Evolutionary conservation across 2,329 filamentous ascomycete species (phyloP).

Genomic region (Sporothrix globosa): DNA sequence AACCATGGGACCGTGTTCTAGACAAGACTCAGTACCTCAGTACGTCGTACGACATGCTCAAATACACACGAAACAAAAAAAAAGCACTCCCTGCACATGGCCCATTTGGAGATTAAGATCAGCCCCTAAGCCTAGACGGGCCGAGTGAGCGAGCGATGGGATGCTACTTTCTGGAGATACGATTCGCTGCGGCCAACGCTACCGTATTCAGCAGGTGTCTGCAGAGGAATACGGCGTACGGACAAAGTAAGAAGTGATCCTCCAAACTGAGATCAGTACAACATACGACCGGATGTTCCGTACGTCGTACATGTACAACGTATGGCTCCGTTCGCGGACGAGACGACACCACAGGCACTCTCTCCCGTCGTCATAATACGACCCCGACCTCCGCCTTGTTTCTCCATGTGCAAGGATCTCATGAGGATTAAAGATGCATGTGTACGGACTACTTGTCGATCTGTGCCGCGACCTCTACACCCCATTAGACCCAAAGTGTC

Average conservation of each 20-base stretch:
- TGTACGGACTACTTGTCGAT: background rate
- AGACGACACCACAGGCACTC: slow-evolving; percentile 1
- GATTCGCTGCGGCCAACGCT: slow-evolving; percentile 23
- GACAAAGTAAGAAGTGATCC: too few relatives aligned
- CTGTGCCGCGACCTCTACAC: background rate
- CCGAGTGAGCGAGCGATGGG: slow-evolving; percentile 10
- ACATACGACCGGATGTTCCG: background rate
- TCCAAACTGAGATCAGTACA: background rate
- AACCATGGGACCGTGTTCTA: slow-evolving; percentile 13
- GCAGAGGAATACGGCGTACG: too few relatives aligned
- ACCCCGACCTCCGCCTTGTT: background rate
- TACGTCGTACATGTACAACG: background rate
- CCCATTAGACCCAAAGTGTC: background rate
- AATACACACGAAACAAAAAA: background rate
- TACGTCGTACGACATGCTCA: background rate
- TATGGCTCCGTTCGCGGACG: slow-evolving; percentile 14
- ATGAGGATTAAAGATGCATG: background rate
- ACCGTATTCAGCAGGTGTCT: slow-evolving; percentile 2
- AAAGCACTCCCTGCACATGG: background rate
- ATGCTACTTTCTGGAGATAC: background rate
- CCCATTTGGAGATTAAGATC: slow-evolving; percentile 25
- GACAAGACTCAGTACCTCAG: background rate
- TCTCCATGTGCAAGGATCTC: background rate
- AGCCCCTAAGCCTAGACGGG: slow-evolving; percentile 15
- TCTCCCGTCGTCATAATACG: background rate